Base-by-base conservation (phyloP, 805 yeast genomes). In the Saturnispora gosingensis region DNA sequence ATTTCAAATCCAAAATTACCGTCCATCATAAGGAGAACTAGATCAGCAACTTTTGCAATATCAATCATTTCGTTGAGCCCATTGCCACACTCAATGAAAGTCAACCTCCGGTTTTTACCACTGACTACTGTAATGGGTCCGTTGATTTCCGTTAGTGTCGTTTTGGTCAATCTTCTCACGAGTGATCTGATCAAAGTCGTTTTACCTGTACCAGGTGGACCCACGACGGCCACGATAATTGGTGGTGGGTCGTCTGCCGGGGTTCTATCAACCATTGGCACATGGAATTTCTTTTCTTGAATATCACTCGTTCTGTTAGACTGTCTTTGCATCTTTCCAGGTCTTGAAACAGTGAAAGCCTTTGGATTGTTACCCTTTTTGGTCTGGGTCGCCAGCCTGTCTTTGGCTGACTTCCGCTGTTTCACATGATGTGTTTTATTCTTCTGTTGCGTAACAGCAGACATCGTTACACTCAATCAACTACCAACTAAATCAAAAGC, bases 171-270 rank as follows among this genome's bases (percentile, higher is more conserved):
- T 65, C 97, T 73, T 67, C 91, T 78, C 5, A 93, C 88, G 51
- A 93, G 72, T 6, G 97, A 88, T 65, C 88, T 84, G 61, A 93
- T 88, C 61, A 93, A 73, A 0, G 98, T 91, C 15, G 97, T 81
- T 65, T 93, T 93, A 57, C 99, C 99, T 0, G 98, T 93, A 15
- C 99, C 99, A 9, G 96, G 96, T 11, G 99, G 99, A 0, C 99
- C 99, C 11, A 93, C 97, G 7, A 93, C 96, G 0, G 97, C 97
- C 24, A 93, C 88, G 52, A 93, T 82, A 22, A 93, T 84, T 42
- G 99, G 99, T 20, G 97, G 97, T 4, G 98, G 97, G 59, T 88
- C 95, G 62, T 91, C 97, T 52, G 91, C 98, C 0, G 98, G 97
- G 0, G 97, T 89, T 59, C 98, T 76, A 66, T 93, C 96, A 48